A percentile compares a stretch with the other conserved stretches of the same genome.
Evolutionary conservation across 129 eudicot genomes (phyloP).

Genomic region (Arctium minus): DNA sequence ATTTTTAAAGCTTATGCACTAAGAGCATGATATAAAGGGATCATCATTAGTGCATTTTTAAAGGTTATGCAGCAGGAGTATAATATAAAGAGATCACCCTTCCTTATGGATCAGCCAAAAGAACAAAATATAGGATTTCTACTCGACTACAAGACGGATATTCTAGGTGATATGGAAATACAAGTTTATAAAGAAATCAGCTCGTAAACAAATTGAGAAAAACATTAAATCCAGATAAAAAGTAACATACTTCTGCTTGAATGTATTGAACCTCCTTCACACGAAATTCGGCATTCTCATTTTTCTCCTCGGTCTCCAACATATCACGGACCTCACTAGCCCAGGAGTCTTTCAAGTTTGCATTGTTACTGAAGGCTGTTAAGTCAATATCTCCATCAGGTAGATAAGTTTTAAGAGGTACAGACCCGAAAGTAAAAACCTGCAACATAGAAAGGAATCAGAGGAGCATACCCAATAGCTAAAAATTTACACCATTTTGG

Average conservation of each 20-base stretch:
- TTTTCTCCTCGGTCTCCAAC: constrained; percentile 77
- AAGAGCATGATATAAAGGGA: too few species aligned
- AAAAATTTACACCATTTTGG: too few species aligned
- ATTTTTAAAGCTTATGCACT: too few species aligned
- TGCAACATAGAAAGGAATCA: constrained; percentile 7
- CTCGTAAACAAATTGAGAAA: neutral
- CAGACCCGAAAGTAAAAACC: constrained; percentile 92
- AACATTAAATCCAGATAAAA: neutral
- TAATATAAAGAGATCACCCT: neutral
- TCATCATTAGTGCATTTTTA: neutral
- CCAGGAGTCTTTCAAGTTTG: constrained; percentile 67
- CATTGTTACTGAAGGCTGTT: constrained; percentile 61
- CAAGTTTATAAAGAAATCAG: neutral
- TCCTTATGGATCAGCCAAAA: neutral
- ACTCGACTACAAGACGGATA: too few species aligned
- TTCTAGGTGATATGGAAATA: neutral
- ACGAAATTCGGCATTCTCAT: constrained; percentile 83
- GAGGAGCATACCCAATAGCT: neutral
- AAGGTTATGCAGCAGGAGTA: neutral
- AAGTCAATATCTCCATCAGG: constrained; percentile 95
- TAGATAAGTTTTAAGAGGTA: constrained; percentile 85
- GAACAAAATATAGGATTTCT: neutral
- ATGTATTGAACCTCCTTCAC: constrained; percentile 92
- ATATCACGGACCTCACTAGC: constrained; percentile 73
- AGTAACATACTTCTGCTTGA: constrained; percentile 77